Conservation (phyloP, 2,329 filamentous ascomycete genomes). For the Calonectria pseudoturangicola region DNA sequence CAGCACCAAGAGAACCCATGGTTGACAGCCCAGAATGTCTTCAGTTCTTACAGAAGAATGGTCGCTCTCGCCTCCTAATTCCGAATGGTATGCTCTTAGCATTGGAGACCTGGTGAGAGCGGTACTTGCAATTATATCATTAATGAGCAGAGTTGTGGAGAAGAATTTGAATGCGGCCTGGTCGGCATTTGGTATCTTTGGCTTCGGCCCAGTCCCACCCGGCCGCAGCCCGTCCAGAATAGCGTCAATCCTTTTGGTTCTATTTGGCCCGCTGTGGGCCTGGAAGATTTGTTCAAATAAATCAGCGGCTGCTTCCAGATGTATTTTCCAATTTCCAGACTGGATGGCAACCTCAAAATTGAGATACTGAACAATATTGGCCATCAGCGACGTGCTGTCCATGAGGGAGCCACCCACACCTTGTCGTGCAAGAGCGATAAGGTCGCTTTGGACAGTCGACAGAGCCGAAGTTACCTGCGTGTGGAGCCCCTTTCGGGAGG, state of each 20-base stretch:
- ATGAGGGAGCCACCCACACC: not conserved
- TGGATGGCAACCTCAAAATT: slow-evolving; percentile 63
- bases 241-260: not conserved
- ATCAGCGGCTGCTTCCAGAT: slow-evolving; percentile 20
- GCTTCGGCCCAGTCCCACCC: not conserved
- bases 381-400: slow-evolving; percentile 54
- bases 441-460: slow-evolving; percentile 26
- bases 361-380: slow-evolving; percentile 66
- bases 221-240: not conserved
- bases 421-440: slow-evolving; percentile 45
- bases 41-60: not conserved
- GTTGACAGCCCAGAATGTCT: slow-evolving; percentile 25
- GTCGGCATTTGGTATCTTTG: slow-evolving; percentile 55
- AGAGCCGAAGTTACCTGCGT: slow-evolving; percentile 29
- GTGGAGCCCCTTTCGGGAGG: slow-evolving; percentile 16
- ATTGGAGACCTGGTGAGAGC: slow-evolving; percentile 15
- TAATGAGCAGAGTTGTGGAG: slow-evolving; percentile 58
- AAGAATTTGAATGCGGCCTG: slow-evolving; percentile 62
- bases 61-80: not conserved
- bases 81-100: slow-evolving; percentile 12
- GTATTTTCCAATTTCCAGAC: slow-evolving; percentile 59
- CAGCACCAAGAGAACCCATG: slow-evolving; percentile 26
- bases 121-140: slow-evolving; percentile 40
- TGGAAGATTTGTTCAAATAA: slow-evolving; percentile 27
- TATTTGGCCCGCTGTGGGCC: not conserved